Evolutionary conservation across 2,329 filamentous ascomycete species (phyloP).

Genomic region (Xylariales sp.): DNA sequence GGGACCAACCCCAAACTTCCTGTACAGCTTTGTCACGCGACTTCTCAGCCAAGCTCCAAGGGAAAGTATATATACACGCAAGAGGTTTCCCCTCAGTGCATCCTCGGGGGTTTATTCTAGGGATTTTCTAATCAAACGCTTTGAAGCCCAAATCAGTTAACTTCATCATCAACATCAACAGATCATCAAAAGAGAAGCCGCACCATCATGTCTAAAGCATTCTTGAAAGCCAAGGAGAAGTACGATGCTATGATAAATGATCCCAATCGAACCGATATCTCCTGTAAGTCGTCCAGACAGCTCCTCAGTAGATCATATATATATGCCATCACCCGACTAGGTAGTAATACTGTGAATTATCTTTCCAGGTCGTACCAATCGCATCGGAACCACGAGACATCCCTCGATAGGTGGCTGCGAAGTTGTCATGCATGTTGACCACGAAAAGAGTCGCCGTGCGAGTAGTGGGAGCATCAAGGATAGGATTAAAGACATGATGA

Average conservation of each 20-base stretch:
- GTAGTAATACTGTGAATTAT: constrained; percentile 6
- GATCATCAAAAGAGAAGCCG: neutral
- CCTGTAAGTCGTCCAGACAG: constrained; percentile 22
- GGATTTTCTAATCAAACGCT: neutral
- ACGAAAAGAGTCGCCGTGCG: constrained; percentile 20
- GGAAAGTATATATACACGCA: neutral
- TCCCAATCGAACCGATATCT: constrained; percentile 23
- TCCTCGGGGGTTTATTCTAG: neutral
- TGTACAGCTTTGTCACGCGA: too few species aligned
- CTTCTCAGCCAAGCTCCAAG: constrained; percentile 1
- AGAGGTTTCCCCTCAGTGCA: neutral
- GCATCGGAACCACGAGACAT: constrained; percentile 17
- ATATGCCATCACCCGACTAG: too few species aligned
- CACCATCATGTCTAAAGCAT: constrained; percentile 22
- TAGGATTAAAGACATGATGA: constrained; percentile 28
- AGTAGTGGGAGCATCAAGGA: constrained; percentile 18
- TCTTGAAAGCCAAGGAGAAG: constrained; percentile 25
- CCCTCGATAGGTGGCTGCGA: constrained; percentile 22
- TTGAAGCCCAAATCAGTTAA: too few species aligned
- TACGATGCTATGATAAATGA: constrained; percentile 27
- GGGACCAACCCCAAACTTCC: too few species aligned
- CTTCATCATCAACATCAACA: neutral
- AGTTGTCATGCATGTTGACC: constrained; percentile 18
- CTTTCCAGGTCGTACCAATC: constrained; percentile 23
- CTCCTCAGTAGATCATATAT: too few species aligned